Base-by-base conservation (phyloP, 495 filamentous ascomycete genomes). In the Zalerion maritima region DNA sequence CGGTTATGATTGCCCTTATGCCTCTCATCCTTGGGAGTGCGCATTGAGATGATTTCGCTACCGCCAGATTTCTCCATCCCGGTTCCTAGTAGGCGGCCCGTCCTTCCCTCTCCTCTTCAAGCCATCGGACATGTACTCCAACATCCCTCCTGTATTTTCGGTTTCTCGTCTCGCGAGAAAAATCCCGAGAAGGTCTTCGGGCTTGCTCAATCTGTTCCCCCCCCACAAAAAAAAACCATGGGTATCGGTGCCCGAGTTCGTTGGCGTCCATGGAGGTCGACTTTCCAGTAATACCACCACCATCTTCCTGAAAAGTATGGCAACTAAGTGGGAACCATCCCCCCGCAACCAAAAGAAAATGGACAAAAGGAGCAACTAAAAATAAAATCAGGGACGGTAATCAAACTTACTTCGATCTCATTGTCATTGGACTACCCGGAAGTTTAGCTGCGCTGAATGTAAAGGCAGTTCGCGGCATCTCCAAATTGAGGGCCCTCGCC, bases 361-460 rank as follows among this genome's bases (percentile, higher is more conserved):
- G n/a, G n/a, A n/a, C n/a, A n/a, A n/a, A n/a, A n/a, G n/a, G n/a
- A n/a, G n/a, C n/a, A n/a, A n/a, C n/a, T n/a, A n/a, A n/a, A n/a
- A n/a, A n/a, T n/a, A n/a, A n/a, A n/a, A n/a, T n/a, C n/a, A n/a
- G n/a, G n/a, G n/a, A n/a, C n/a, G n/a, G n/a, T n/a, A n/a, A n/a
- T n/a, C n/a, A n/a, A 3, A 54, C 61, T 54, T 53, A 65, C 61
- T 62, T 63, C 19, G 61, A 62, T 32, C 61, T 54, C 57, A 64
- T 61, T 29, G 55, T 54, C 54, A 64, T 58, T 14, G 64, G 65
- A 24, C 61, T 61, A 24, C 57, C 52, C 8, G 62, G 58, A 34
- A 69, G 52, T 30, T 60, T 63, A 32, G 56, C 58, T n/a, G 64
- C 55, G 37, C 55, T 67, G 37, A 69, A 71, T 5, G 60, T 65